These are phyloP conservation scores for Excoecaria cochinchinensis DNA, from an alignment of 345 rosid genomes.

Conservation along the genomic window DNA sequence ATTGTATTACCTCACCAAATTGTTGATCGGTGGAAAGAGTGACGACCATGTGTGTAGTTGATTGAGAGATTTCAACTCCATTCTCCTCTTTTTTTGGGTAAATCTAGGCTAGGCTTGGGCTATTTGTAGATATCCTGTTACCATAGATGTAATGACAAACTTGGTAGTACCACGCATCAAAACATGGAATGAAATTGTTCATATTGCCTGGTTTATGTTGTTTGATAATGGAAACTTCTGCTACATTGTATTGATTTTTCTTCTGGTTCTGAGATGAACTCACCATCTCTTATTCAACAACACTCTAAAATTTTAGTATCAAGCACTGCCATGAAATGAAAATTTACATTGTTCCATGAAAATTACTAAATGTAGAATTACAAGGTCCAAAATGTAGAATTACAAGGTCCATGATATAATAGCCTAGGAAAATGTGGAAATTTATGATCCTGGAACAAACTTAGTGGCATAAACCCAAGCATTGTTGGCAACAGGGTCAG, in stretches of 20 bases:
- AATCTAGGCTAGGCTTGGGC: constrained; percentile 18
- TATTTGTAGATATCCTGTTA: constrained; percentile 32
- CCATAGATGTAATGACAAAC: constrained; percentile 21
- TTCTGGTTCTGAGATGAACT: too few relatives aligned
- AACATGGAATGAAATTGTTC: constrained; percentile 17
- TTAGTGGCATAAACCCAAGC: constrained; percentile 98
- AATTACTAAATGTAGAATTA: constrained; percentile 7
- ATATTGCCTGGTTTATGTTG: constrained; percentile 11
- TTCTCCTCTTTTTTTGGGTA: constrained; percentile 6
- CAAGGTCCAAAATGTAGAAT: constrained; percentile 12
- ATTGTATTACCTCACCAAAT: constrained; percentile 28
- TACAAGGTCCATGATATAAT: background rate
- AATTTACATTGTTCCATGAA: constrained; percentile 7
- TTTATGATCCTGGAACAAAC: constrained; percentile 79
- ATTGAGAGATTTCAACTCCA: background rate
- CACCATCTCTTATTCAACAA: too few relatives aligned
- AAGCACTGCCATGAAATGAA: background rate
- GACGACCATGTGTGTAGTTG: constrained; percentile 33
- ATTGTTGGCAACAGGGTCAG: constrained; percentile 92
- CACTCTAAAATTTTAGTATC: background rate
- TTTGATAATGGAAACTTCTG: background rate
- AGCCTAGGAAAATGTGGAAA: background rate
- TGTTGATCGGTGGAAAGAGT: constrained; percentile 23
- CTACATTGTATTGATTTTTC: too few relatives aligned
- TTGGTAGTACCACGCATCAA: constrained; percentile 15